A percentile compares a stretch with the other conserved stretches of the same genome.
phyloP scores from a whole-genome alignment of 345 rosid genomes.

The Eucalyptus rudis region DNA sequence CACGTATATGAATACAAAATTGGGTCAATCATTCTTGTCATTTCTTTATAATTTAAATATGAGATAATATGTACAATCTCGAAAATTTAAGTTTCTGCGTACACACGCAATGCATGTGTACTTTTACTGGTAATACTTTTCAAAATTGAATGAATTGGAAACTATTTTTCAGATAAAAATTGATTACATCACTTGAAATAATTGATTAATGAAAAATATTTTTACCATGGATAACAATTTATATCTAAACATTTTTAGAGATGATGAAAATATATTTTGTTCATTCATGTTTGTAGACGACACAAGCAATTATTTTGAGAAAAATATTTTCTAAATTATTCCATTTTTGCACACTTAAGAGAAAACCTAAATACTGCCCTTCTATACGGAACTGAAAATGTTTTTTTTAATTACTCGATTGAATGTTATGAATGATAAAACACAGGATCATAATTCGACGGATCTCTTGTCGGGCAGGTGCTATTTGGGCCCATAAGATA shows the following conservation, averaged over 20 bases:
- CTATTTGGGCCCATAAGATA: neutral
- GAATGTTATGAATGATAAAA: neutral
- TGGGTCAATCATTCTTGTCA: neutral
- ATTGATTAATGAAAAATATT: neutral
- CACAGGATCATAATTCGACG: neutral
- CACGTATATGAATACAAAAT: neutral
- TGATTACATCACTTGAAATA: rapidly evolving
- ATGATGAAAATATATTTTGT: neutral
- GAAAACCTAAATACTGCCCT: neutral
- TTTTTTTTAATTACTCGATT: neutral
- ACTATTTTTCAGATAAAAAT: neutral
- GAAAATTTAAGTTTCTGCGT: neutral
- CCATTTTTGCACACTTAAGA: neutral
- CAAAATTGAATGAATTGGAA: neutral
- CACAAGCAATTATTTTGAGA: neutral
- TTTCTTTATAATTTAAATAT: neutral
- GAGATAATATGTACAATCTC: neutral
- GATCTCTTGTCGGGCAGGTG: neutral
- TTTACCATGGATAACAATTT: neutral
- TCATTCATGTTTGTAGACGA: neutral
- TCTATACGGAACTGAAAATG: neutral
- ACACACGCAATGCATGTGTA: neutral
- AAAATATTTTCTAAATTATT: neutral
- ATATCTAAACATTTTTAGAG: neutral
- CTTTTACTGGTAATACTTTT: neutral